Evolutionary conservation across 805 yeast species (phyloP).

Genomic region (Jamesozyma gamospora): DNA sequence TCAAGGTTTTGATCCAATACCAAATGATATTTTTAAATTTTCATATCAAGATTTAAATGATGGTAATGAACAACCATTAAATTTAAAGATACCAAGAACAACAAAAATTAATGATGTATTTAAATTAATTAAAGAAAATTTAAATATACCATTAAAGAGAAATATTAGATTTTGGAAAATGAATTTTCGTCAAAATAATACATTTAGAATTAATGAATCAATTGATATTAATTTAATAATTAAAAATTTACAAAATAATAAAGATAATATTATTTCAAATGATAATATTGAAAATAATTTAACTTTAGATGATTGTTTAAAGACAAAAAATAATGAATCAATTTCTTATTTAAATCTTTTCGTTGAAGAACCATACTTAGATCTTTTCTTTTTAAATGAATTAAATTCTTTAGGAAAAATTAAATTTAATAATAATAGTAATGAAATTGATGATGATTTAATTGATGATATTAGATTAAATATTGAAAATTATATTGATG

Average conservation of each 20-base stretch:
- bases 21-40: constrained; percentile 41
- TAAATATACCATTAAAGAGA: constrained; percentile 31
- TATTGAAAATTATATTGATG: constrained; percentile 4
- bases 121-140: constrained; percentile 37
- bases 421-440: not conserved
- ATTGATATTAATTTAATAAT: constrained; percentile 17
- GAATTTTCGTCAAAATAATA: constrained; percentile 58
- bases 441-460: constrained; percentile 11
- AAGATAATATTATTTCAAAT: constrained; percentile 3
- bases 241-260: no score
- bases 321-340: constrained; percentile 4
- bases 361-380: constrained; percentile 47
- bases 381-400: constrained; percentile 13
- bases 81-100: constrained; percentile 46
- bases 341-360: constrained; percentile 47
- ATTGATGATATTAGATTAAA: constrained; percentile 17
- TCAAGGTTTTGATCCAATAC: constrained; percentile 56
- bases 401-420: constrained; percentile 11
- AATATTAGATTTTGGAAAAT: constrained; percentile 53
- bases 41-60: constrained; percentile 43
- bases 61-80: constrained; percentile 36
- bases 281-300: constrained; percentile 4
- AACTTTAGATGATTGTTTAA: constrained; percentile 43
- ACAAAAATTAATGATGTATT: constrained; percentile 43
- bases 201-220: constrained; percentile 50